These are phyloP conservation scores for Collybiopsis luxurians DNA, from an alignment of 768 basidiomycete genomes.

Conservation along the genomic window DNA sequence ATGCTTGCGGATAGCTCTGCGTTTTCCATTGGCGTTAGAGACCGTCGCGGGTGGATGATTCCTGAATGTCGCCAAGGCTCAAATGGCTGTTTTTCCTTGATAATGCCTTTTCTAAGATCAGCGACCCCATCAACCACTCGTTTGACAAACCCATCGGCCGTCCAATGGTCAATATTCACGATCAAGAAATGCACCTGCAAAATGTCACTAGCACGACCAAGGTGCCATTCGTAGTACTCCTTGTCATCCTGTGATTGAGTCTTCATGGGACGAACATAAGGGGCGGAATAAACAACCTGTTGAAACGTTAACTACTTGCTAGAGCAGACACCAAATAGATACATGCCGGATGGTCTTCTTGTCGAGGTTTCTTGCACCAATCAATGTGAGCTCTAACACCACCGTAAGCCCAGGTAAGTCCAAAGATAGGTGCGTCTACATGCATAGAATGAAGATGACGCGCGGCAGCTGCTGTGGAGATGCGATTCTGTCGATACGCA, in stretches of 20 bases:
- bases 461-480: slow-evolving; percentile 47
- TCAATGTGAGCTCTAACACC: slow-evolving; percentile 54
- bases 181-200: slow-evolving; percentile 48
- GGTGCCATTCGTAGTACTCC: slow-evolving; percentile 47
- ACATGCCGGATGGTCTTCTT: slow-evolving; percentile 31
- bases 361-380: slow-evolving; percentile 40
- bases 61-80: slow-evolving; percentile 49
- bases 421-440: slow-evolving; percentile 46
- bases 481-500: slow-evolving; percentile 58
- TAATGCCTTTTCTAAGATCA: slow-evolving; percentile 31
- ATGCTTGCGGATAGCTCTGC: slow-evolving; percentile 14
- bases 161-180: slow-evolving; percentile 54
- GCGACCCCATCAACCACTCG: slow-evolving; percentile 38
- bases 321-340: not conserved
- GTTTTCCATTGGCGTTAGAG: slow-evolving; percentile 32
- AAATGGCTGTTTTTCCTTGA: slow-evolving; percentile 29
- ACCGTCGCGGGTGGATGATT: slow-evolving; percentile 15
- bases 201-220: slow-evolving; percentile 43
- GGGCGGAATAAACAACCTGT: slow-evolving; percentile 49
- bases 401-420: slow-evolving; percentile 52
- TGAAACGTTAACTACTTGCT: not conserved
- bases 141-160: slow-evolving; percentile 37
- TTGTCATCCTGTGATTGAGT: slow-evolving; percentile 9
- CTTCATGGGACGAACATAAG: slow-evolving; percentile 29
- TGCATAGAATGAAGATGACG: slow-evolving; percentile 49